These are phyloP conservation scores for Penicillium dipodomyicola DNA, from an alignment of 495 filamentous ascomycete genomes.

Conservation along the genomic window DNA sequence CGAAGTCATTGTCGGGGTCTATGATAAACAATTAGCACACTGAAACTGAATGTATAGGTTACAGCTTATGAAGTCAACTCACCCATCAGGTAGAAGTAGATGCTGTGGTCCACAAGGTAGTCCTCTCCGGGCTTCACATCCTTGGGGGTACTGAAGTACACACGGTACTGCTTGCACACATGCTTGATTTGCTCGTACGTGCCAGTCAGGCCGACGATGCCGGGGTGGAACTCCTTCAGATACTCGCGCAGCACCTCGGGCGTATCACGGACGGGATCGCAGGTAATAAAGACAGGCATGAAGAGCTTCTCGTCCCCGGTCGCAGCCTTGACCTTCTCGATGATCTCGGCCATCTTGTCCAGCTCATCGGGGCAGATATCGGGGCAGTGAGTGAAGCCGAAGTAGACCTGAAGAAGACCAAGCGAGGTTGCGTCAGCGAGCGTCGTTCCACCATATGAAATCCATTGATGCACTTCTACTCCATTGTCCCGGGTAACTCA, in stretches of 20 bases:
- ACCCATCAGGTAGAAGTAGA: slow-evolving; percentile 99
- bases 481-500: slow-evolving; percentile 28
- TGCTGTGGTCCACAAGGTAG: slow-evolving; percentile 97
- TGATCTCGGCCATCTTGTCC: slow-evolving; percentile 95
- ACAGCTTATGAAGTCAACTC: slow-evolving; percentile 22
- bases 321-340: slow-evolving; percentile 68
- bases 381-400: slow-evolving; percentile 96
- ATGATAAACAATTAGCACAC: slow-evolving; percentile 13
- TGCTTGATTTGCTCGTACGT: slow-evolving; percentile 88
- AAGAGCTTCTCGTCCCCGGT: slow-evolving; percentile 50
- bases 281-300: slow-evolving; percentile 86
- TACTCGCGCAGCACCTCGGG: slow-evolving; percentile 82
- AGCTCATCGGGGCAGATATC: slow-evolving; percentile 99
- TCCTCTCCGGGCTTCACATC: slow-evolving; percentile 89
- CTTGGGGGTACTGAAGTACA: slow-evolving; percentile 92
- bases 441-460: neutral
- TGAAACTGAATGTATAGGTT: neutral
- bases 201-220: slow-evolving; percentile 84
- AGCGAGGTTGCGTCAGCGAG: neutral
- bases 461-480: neutral
- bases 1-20: slow-evolving; percentile 97
- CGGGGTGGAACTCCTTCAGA: slow-evolving; percentile 87
- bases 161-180: slow-evolving; percentile 89
- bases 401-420: slow-evolving; percentile 66
- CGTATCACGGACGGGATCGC: slow-evolving; percentile 87